A percentile compares a stretch with the other conserved stretches of the same genome.
Evolutionary conservation across 2,329 filamentous ascomycete species (phyloP).

Genomic region (Fusarium liriodendri): DNA sequence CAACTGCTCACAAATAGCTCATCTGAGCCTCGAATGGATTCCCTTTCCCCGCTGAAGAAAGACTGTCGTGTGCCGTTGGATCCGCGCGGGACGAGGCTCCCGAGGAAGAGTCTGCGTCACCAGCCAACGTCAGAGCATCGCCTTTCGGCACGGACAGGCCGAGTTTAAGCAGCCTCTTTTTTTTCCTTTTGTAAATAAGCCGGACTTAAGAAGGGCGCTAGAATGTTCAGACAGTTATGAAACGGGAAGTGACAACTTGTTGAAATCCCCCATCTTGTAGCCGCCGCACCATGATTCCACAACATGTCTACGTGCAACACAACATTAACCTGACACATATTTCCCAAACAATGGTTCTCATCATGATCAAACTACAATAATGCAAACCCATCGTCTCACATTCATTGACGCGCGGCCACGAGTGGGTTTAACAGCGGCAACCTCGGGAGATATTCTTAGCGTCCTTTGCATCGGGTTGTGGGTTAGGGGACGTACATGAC

Average conservation of each 20-base stretch:
- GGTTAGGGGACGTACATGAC: background rate
- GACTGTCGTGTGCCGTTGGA: constrained; percentile 15
- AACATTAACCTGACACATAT: background rate
- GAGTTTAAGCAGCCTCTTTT: constrained; percentile 4
- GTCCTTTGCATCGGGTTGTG: background rate
- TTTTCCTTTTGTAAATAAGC: background rate
- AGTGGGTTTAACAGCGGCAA: background rate
- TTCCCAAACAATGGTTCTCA: background rate
- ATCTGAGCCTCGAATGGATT: background rate
- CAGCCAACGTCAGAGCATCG: constrained; percentile 38
- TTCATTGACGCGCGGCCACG: background rate
- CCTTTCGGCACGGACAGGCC: constrained; percentile 30
- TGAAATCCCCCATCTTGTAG: background rate
- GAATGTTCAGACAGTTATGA: background rate
- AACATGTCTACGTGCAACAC: background rate
- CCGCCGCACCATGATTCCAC: background rate
- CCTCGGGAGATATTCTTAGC: background rate
- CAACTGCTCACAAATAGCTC: too few relatives aligned
- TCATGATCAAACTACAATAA: background rate
- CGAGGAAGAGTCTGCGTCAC: constrained; percentile 25
- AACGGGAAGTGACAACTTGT: background rate
- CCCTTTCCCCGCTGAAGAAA: background rate
- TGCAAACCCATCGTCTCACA: background rate
- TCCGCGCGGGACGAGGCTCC: constrained; percentile 22
- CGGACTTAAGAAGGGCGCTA: background rate